These are phyloP conservation scores for Pascua guehoae DNA, from an alignment of 1,284 basidiomycete genomes.

Conservation along the genomic window DNA sequence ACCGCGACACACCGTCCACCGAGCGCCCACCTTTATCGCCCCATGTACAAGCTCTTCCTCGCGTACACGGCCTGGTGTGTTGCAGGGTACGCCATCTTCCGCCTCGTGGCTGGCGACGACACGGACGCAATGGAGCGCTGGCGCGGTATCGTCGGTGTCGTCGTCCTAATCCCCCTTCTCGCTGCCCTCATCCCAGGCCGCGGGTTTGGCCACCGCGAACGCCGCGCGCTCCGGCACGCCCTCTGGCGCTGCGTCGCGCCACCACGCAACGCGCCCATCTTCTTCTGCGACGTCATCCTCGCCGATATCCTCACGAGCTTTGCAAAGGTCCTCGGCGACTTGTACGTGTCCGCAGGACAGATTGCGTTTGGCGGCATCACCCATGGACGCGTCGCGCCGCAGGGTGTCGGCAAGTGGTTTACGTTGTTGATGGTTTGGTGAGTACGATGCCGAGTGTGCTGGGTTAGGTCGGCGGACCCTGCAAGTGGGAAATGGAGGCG, in stretches of 20 bases:
- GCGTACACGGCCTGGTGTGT: conserved; percentile 61
- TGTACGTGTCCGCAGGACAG: conserved; percentile 78
- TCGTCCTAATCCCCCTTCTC: conserved; percentile 59
- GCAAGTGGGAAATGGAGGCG: neutral
- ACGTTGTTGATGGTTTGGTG: conserved; percentile 83
- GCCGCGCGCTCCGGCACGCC: conserved; percentile 70
- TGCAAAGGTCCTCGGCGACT: conserved; percentile 91
- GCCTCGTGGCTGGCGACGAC: conserved; percentile 59
- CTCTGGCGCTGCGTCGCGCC: conserved; percentile 69
- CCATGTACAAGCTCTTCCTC: conserved; percentile 65
- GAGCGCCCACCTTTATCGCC: conserved; percentile 52
- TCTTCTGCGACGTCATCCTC: conserved; percentile 88
- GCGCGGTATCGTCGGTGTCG: conserved; percentile 69
- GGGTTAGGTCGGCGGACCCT: neutral
- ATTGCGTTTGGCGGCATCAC: conserved; percentile 69
- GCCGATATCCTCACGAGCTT: conserved; percentile 96
- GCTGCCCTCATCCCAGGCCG: conserved; percentile 65
- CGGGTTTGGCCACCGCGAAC: conserved; percentile 62
- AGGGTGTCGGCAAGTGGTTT: conserved; percentile 66
- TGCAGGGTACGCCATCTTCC: conserved; percentile 64
- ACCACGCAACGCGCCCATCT: conserved; percentile 60
- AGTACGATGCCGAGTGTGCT: conserved; percentile 24
- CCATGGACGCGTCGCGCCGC: conserved; percentile 60
- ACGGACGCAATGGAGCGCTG: conserved; percentile 63
- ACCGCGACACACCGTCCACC: conserved; percentile 6